Conservation (phyloP, 2,329 filamentous ascomycete genomes). For the Cercospora janseana region DNA sequence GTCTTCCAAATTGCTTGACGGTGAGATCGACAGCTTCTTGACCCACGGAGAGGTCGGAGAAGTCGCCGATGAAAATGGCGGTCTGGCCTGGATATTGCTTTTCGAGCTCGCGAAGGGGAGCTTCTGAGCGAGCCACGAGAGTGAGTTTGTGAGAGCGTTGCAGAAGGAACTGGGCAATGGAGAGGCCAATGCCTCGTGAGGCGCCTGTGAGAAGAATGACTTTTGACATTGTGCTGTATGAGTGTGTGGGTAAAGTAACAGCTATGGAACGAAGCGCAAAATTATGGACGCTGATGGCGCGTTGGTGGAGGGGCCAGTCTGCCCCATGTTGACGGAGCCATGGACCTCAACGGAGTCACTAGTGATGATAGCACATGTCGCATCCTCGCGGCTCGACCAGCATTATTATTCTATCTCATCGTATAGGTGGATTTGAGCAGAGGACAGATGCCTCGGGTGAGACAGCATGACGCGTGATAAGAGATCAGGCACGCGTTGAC, state of each 20-base stretch:
- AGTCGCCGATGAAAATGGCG: slow-evolving; percentile 57
- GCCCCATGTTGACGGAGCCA: too few species aligned
- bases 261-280: too few species aligned
- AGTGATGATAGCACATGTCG: too few species aligned
- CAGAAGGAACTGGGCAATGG: slow-evolving; percentile 60
- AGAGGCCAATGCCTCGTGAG: slow-evolving; percentile 64
- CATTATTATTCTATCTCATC: too few species aligned
- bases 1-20: slow-evolving; percentile 58
- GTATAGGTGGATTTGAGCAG: too few species aligned
- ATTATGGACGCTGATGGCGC: too few species aligned
- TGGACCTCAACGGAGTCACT: too few species aligned
- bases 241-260: background rate
- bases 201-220: slow-evolving; percentile 60
- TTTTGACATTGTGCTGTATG: slow-evolving; percentile 35
- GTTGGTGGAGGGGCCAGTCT: too few species aligned
- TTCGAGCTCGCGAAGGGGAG: slow-evolving; percentile 55
- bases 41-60: slow-evolving; percentile 55
- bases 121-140: slow-evolving; percentile 56
- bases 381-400: too few species aligned
- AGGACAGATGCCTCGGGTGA: slow-evolving; percentile 1
- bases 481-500: slow-evolving; percentile 2
- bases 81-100: slow-evolving; percentile 54
- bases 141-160: slow-evolving; percentile 45
- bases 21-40: slow-evolving; percentile 64
- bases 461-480: slow-evolving; percentile 6